Percentiles rank a stretch among this genome's conserved stretches.
phyloP scores from a whole-genome alignment of 306 rosid species.

The Acacia crassicarpa region DNA sequence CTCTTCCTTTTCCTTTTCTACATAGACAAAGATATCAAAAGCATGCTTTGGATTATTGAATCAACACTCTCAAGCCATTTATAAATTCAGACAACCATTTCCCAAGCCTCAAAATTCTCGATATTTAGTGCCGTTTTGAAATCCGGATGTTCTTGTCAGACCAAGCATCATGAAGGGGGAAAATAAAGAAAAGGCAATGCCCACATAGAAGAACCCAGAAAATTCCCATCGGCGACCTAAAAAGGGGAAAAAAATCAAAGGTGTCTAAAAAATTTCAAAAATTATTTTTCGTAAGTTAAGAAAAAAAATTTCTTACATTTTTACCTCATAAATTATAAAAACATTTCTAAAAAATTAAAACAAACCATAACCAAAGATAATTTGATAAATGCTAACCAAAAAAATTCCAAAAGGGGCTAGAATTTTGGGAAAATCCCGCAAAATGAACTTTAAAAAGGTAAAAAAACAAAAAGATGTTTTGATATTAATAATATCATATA shows the following conservation, averaged over 20 bases:
- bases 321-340: too few relatives aligned
- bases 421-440: too few relatives aligned
- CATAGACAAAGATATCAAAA: slow-evolving; percentile 13
- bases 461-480: too few relatives aligned
- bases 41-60: slow-evolving; percentile 27
- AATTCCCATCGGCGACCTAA: not conserved
- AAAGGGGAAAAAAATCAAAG: not conserved
- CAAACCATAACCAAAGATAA: too few relatives aligned
- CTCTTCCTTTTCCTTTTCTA: not conserved
- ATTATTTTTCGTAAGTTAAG: too few relatives aligned
- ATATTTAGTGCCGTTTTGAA: not conserved
- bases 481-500: too few relatives aligned
- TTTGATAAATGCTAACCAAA: too few relatives aligned
- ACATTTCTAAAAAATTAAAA: too few relatives aligned
- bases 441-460: too few relatives aligned
- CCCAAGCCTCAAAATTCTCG: not conserved
- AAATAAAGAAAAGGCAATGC: too few relatives aligned
- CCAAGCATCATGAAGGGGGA: not conserved
- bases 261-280: not conserved
- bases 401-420: too few relatives aligned
- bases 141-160: slow-evolving; percentile 24
- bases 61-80: not conserved
- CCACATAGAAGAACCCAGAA: not conserved
- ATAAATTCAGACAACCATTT: not conserved
- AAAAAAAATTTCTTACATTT: too few relatives aligned